phyloP scores from a whole-genome alignment of 495 filamentous ascomycete species.

The Aspergillus coremiiformis region DNA sequence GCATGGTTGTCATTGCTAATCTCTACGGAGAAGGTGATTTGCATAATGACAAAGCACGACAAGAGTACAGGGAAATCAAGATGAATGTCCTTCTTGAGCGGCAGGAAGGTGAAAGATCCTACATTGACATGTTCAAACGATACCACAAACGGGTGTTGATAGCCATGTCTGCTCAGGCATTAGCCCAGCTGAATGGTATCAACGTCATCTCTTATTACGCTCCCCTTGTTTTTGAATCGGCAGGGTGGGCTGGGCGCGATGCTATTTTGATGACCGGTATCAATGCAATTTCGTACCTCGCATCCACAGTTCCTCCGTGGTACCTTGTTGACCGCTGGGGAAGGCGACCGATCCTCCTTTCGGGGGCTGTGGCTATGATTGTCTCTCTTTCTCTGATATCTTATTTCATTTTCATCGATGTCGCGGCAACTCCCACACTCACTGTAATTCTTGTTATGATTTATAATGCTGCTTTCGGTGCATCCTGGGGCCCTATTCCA shows the following conservation, averaged over 20 bases:
- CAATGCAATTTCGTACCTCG: conserved; percentile 85
- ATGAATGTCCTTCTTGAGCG: conserved; percentile 90
- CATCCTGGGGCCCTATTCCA: conserved; percentile 97
- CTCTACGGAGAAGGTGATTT: conserved; percentile 94
- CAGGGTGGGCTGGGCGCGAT: conserved; percentile 82
- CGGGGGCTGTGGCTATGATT: conserved; percentile 85
- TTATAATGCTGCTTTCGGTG: conserved; percentile 96
- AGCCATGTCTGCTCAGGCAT: conserved; percentile 95
- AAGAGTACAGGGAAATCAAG: conserved; percentile 97
- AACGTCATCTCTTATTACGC: conserved; percentile 99
- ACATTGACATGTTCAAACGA: conserved; percentile 88
- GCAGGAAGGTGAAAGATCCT: conserved; percentile 88
- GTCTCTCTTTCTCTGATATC: conserved; percentile 86
- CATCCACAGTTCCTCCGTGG: conserved; percentile 92
- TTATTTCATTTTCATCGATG: conserved; percentile 89
- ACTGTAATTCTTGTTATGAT: conserved; percentile 96
- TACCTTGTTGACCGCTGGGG: conserved; percentile 94
- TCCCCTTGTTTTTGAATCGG: conserved; percentile 90
- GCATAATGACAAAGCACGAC: conserved; percentile 79
- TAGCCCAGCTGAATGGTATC: conserved; percentile 96
- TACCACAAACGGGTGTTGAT: conserved; percentile 92
- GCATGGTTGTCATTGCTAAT: conserved; percentile 95
- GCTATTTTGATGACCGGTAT: conserved; percentile 97
- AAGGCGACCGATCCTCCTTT: conserved; percentile 80
- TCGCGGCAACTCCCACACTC: conserved; percentile 64